Base-by-base conservation (phyloP, 2,329 filamentous ascomycete species). In the Phialocephala sp. region DNA sequence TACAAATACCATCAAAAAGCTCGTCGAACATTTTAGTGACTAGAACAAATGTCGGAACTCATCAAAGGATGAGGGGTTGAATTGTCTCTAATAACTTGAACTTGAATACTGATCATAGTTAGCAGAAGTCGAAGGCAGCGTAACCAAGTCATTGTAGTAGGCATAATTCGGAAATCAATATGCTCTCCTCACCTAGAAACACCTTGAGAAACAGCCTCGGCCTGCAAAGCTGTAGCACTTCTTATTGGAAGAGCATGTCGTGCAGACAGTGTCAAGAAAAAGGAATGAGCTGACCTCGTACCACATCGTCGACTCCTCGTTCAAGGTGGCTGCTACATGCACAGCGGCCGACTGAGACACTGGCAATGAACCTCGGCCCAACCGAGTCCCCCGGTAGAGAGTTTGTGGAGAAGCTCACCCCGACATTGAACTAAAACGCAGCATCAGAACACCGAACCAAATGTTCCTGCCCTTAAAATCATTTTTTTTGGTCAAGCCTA, bases 301-400 rank as follows among this genome's bases (percentile, higher is more conserved):
- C 47, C 57, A 63, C 45, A 20, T n/a, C 32, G 54, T 22, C 54
- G 41, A 36, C 41, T 32, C 39, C 57, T 27, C 52, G 27, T 56
- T 56, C n/a, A 56, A 56, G 14, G 15, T 2, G 24, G 18, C 4
- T 27, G 12, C 12, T 52, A 18, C 4, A 12, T 22, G n/a, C 32
- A 6, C 55, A 20, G 55, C 55, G 18, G 27, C 45, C 6, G 55
- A 63, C 52, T 37, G 37, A 52, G 57, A 58, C 61, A 65, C 64
- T 66, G 27, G 60, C 67, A 69, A 70, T 73, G 68, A 70, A 71
- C 63, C 64, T 60, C 24, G 32, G 47, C 66, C 63, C 54, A 64
- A 55, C 68, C 65, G 62, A 67, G 41, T 6, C 22, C 57, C 62
- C 41, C 22, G 43, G 27, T 37, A 18, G 50, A 32, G n/a, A 55